Percentiles rank a stretch among this genome's conserved stretches.
Conservation (phyloP, 2,329 filamentous ascomycete genomes). For the Dactylella cylindrospora region DNA sequence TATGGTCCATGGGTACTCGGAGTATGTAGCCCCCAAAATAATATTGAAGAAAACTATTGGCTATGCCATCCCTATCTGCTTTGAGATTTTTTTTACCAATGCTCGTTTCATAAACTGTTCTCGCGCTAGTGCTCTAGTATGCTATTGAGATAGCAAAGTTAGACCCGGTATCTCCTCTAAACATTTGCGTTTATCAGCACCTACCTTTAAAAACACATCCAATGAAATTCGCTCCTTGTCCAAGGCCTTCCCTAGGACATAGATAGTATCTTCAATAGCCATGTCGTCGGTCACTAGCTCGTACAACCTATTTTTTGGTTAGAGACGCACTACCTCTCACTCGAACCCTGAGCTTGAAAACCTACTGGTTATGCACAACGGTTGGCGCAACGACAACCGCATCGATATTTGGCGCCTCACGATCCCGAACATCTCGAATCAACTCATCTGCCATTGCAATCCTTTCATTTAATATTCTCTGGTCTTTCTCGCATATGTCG, state of each 20-base stretch:
- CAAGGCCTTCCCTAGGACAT: conserved; percentile 73
- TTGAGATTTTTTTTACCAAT: conserved; percentile 72
- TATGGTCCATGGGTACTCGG: no score
- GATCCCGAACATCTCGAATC: conserved; percentile 69
- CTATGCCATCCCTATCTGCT: conserved; percentile 67
- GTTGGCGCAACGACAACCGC: conserved; percentile 91
- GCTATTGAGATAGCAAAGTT: conserved; percentile 48
- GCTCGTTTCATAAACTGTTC: conserved; percentile 86
- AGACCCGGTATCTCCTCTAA: background rate
- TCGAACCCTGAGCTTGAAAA: no score
- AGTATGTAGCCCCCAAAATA: no score
- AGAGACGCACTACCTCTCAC: no score
- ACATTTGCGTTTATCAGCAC: conserved; percentile 10
- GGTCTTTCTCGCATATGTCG: conserved; percentile 71
- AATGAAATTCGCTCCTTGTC: conserved; percentile 71
- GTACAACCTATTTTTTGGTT: conserved; percentile 66
- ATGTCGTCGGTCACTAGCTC: conserved; percentile 83
- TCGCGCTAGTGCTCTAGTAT: conserved; percentile 69
- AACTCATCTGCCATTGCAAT: conserved; percentile 76
- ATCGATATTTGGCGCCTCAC: conserved; percentile 75
- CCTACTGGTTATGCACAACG: conserved; percentile 77
- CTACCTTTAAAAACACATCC: conserved; percentile 73
- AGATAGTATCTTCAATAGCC: conserved; percentile 82
- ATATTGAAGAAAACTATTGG: conserved; percentile 24
- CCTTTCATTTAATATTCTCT: conserved; percentile 72